These are phyloP conservation scores for Meredithiella fracta DNA, from an alignment of 2,329 filamentous ascomycete genomes.

Conservation along the genomic window DNA sequence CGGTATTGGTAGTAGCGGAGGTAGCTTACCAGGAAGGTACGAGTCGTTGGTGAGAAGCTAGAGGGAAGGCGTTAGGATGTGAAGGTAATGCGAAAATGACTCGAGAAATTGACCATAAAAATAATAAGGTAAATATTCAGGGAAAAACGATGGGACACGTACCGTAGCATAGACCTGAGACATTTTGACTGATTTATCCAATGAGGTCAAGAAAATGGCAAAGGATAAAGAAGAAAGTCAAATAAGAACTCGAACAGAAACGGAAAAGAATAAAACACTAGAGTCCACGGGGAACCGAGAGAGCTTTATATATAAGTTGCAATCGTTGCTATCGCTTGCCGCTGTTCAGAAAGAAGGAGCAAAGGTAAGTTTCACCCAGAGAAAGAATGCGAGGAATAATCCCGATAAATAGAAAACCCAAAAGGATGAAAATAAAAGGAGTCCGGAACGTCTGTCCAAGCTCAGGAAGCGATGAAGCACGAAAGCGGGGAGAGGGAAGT, in stretches of 20 bases:
- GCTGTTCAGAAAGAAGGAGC: background rate
- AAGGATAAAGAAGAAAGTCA: slow-evolving; percentile 9
- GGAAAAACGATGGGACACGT: slow-evolving; percentile 4
- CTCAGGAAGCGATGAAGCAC: background rate
- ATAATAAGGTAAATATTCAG: no score
- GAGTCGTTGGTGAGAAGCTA: slow-evolving; percentile 66
- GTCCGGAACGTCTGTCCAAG: background rate
- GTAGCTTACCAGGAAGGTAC: slow-evolving; percentile 66
- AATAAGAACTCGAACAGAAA: slow-evolving; percentile 10
- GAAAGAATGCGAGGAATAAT: background rate
- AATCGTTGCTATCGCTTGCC: background rate
- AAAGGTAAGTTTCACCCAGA: background rate
- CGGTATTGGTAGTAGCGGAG: slow-evolving; percentile 12
- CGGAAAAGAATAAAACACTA: background rate
- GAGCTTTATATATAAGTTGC: background rate
- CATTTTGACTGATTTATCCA: slow-evolving; percentile 5
- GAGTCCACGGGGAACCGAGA: background rate
- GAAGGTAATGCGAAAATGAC: background rate
- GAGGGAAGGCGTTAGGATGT: background rate
- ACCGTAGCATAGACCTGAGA: slow-evolving; percentile 10
- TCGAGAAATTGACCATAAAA: background rate
- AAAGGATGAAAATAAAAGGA: background rate
- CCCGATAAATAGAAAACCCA: background rate
- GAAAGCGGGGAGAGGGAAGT: background rate
- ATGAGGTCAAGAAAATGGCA: slow-evolving; percentile 5